Percentiles rank a stretch among this genome's conserved stretches.
Evolutionary conservation across 768 basidiomycete species (phyloP).

Genomic region (Mycena filopes): DNA sequence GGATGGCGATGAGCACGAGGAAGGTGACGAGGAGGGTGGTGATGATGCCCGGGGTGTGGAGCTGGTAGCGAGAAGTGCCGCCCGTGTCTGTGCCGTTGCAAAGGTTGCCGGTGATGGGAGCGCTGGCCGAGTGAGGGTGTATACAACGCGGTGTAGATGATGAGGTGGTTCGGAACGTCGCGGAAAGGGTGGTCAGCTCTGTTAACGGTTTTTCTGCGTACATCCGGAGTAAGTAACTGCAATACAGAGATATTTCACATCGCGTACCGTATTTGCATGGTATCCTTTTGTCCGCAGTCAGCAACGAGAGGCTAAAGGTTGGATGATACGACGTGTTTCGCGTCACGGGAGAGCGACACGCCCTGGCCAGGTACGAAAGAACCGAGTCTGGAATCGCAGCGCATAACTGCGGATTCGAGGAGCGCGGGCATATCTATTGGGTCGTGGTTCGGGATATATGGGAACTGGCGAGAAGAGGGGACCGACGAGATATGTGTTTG

Average conservation of each 20-base stretch:
- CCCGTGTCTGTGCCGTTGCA: slow-evolving; percentile 54
- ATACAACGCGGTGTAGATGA: slow-evolving; percentile 71
- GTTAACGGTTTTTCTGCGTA: slow-evolving; percentile 50
- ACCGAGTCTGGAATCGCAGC: slow-evolving; percentile 64
- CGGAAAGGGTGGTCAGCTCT: slow-evolving; percentile 60
- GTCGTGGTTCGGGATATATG: slow-evolving; percentile 59
- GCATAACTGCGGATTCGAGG: slow-evolving; percentile 55
- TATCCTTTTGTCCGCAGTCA: slow-evolving; percentile 55
- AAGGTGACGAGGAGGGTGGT: slow-evolving; percentile 59
- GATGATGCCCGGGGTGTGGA: slow-evolving; percentile 81
- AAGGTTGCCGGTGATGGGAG: slow-evolving; percentile 33
- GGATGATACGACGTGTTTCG: slow-evolving; percentile 68
- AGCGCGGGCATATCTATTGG: slow-evolving; percentile 46
- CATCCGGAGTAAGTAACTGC: slow-evolving; percentile 23
- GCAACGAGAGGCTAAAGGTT: slow-evolving; percentile 65
- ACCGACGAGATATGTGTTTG: slow-evolving; percentile 60
- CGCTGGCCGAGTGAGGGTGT: slow-evolving; percentile 51
- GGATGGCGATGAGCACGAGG: slow-evolving; percentile 74
- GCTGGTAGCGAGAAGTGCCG: slow-evolving; percentile 78
- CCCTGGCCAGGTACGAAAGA: too few relatives aligned
- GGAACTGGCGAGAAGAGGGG: slow-evolving; percentile 68
- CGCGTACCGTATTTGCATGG: too few relatives aligned
- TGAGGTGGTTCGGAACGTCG: slow-evolving; percentile 66
- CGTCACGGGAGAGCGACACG: slow-evolving; percentile 45
- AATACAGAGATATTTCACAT: background rate